phyloP scores from a whole-genome alignment of 352 stramenopile species.

The Phytophthora agathidicida region DNA sequence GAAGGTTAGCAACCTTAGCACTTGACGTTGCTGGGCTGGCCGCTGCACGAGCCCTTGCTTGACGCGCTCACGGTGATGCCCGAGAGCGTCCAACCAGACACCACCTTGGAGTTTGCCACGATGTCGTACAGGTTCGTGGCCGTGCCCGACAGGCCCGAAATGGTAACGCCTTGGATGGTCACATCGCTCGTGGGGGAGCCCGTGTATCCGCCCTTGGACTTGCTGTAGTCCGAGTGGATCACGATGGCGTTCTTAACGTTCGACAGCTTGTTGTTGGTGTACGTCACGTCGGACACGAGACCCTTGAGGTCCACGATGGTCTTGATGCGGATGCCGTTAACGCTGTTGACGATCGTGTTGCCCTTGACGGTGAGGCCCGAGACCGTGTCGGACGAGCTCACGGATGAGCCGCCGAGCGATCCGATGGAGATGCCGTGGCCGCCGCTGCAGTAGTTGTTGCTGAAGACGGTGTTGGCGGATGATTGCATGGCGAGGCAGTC shows the following conservation, averaged over 20 bases:
- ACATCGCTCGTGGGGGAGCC: slow-evolving; percentile 6
- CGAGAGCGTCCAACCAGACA: slow-evolving; percentile 22
- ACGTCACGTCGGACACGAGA: slow-evolving; percentile 13
- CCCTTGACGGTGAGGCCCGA: slow-evolving; percentile 16
- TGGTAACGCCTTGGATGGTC: slow-evolving; percentile 14
- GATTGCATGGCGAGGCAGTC: slow-evolving; percentile 4
- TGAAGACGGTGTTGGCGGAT: too few species aligned
- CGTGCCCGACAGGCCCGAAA: slow-evolving; percentile 13
- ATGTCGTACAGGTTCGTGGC: slow-evolving; percentile 22
- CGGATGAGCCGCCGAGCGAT: slow-evolving; percentile 19
- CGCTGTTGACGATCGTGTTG: slow-evolving; percentile 33
- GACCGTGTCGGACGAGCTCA: slow-evolving; percentile 20
- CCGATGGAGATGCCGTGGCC: slow-evolving; percentile 32
- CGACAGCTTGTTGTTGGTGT: slow-evolving; percentile 15
- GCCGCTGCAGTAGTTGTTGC: too few species aligned
- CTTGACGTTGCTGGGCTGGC: slow-evolving; percentile 15
- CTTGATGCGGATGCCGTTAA: slow-evolving; percentile 25
- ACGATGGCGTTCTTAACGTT: slow-evolving; percentile 1
- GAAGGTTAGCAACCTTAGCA: slow-evolving; percentile 14
- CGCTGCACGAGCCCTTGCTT: slow-evolving; percentile 17
- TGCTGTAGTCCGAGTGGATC: slow-evolving; percentile 3
- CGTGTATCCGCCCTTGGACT: neutral
- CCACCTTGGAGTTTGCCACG: slow-evolving; percentile 13
- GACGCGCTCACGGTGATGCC: neutral
- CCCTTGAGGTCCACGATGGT: slow-evolving; percentile 27